Conservation (phyloP, 768 basidiomycete species). For the Tulasnella sp. region DNA sequence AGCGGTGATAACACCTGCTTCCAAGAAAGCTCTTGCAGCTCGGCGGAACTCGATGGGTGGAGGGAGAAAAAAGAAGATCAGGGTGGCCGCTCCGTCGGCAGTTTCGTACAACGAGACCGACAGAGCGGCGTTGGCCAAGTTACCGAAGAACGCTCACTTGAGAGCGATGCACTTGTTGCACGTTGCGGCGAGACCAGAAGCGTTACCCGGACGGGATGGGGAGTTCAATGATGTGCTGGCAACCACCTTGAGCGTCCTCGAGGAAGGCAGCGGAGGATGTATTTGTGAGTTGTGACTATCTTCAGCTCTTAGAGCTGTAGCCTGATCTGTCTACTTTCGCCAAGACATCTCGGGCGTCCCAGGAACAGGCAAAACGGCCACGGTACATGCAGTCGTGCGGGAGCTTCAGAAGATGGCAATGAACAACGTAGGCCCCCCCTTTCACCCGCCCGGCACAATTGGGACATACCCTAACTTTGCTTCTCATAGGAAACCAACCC, state of each 20-base stretch:
- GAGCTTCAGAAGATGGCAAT: constrained; percentile 90
- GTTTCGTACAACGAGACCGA: constrained; percentile 42
- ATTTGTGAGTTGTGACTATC: constrained; percentile 65
- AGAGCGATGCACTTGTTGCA: constrained; percentile 90
- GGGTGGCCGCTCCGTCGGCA: constrained; percentile 39
- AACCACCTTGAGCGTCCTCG: constrained; percentile 80
- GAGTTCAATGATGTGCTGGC: constrained; percentile 78
- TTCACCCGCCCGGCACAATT: no score
- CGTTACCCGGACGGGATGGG: constrained; percentile 83
- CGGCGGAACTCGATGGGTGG: constrained; percentile 46
- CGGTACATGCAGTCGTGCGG: constrained; percentile 89
- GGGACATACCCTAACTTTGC: neutral
- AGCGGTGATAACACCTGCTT: constrained; percentile 73
- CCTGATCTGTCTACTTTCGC: neutral
- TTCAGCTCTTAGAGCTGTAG: neutral
- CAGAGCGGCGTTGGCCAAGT: constrained; percentile 47
- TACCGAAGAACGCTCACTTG: constrained; percentile 79
- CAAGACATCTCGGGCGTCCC: constrained; percentile 96
- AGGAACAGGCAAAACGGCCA: constrained; percentile 99
- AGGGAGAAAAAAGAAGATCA: constrained; percentile 35
- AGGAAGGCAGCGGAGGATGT: constrained; percentile 94
- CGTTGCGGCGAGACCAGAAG: constrained; percentile 89
- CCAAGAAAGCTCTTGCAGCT: constrained; percentile 64
- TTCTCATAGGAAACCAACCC: constrained; percentile 79
- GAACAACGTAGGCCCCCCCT: constrained; percentile 69